phyloP scores from a whole-genome alignment of 2,329 filamentous ascomycete genomes.

The Cladosporium sp. region DNA sequence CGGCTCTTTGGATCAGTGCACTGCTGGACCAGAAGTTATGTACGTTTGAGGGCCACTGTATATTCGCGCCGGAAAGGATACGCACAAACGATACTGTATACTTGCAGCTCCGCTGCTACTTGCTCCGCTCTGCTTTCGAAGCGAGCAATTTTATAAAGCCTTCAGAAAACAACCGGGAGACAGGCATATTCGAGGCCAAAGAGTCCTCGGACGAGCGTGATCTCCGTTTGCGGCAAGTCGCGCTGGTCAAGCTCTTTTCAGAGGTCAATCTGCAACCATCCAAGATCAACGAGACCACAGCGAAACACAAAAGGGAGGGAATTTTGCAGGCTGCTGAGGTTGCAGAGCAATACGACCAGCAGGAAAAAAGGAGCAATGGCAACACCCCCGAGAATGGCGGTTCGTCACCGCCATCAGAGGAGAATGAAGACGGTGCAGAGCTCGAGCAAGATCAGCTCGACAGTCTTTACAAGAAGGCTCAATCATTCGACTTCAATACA shows the following conservation, averaged over 20 bases:
- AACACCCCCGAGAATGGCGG: slow-evolving; percentile 37
- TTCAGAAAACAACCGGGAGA: slow-evolving; percentile 65
- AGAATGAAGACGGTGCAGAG: slow-evolving; percentile 70
- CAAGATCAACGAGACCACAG: slow-evolving; percentile 66
- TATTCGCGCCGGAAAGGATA: slow-evolving; percentile 80
- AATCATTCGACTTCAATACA: slow-evolving; percentile 92
- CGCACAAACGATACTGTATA: slow-evolving; percentile 94
- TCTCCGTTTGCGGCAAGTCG: slow-evolving; percentile 78
- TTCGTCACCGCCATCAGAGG: slow-evolving; percentile 57
- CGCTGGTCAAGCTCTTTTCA: slow-evolving; percentile 80
- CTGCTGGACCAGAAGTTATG: slow-evolving; percentile 88
- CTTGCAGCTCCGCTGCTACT: slow-evolving; percentile 73
- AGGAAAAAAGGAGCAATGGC: slow-evolving; percentile 51
- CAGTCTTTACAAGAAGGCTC: slow-evolving; percentile 88
- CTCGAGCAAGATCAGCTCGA: slow-evolving; percentile 95
- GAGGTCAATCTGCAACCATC: slow-evolving; percentile 80
- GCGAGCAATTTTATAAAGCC: slow-evolving; percentile 57
- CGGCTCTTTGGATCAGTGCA: slow-evolving; percentile 85
- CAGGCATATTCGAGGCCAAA: slow-evolving; percentile 74
- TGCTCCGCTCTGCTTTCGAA: slow-evolving; percentile 72
- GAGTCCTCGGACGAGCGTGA: slow-evolving; percentile 83
- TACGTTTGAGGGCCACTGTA: slow-evolving; percentile 78
- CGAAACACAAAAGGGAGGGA: slow-evolving; percentile 76
- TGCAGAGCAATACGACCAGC: slow-evolving; percentile 64
- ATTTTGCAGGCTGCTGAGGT: slow-evolving; percentile 83